Base-by-base conservation (phyloP, 805 yeast genomes). In the Metschnikowia lochheadii region DNA sequence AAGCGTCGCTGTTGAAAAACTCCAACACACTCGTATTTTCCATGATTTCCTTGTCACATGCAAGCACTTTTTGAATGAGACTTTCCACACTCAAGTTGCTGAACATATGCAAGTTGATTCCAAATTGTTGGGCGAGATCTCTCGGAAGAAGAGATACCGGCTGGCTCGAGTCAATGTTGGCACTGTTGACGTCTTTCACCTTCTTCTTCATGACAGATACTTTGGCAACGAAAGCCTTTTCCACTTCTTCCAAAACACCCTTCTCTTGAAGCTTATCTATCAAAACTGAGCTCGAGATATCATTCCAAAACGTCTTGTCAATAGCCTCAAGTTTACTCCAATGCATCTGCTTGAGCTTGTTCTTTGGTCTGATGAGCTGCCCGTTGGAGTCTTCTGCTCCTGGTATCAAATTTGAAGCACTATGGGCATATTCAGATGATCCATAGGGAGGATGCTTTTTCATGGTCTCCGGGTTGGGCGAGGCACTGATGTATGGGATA, bases 271-370 rank as follows among this genome's bases (percentile, higher is more conserved):
- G 72, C 53, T 82, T 82, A 52, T 82, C 85, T 2, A 86, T 81
- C 39, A 82, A 69, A 18, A 74, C 75, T 2, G 76, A 78, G 20
- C 85, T 82, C 37, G 84, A 81, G 32, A 82, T 76, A 26, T 80
- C 78, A 17, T 82, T 79, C 98, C 99, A 92, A 52, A 94, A 86
- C 0, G 98, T 91, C 41, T 84, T 81, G 47, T 84, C 87, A 18
- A 94, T 85, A 52, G 83, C 78, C 33, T 92, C 96, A 36, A 95
- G 76, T 62, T 87, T 89, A 59, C 92, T 97, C 98, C 98, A 95
- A 65, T 94, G 99, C 74, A 94, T 78, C 65, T 92, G 99, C 65
- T 95, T 94, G 56, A 94, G 78, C 63, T 86, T 88, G 52, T 81
- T 77, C 61, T 81, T 83, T 3, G 96, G 91, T 54, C 89, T 62